Base-by-base conservation (phyloP, 2,329 filamentous ascomycete genomes). In the Calycina herbarum region DNA sequence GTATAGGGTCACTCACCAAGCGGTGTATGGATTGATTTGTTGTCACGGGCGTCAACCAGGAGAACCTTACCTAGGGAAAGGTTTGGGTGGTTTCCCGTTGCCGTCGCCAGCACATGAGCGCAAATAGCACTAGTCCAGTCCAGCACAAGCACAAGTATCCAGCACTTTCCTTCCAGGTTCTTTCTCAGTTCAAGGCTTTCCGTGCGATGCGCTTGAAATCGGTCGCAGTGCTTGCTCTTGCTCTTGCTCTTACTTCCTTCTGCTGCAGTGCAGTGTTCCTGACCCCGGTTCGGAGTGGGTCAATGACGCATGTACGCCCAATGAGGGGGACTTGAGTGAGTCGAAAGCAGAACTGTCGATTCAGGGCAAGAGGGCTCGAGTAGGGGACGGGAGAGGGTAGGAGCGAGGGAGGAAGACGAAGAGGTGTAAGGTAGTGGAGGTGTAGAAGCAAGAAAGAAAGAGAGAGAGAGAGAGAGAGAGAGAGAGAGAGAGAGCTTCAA, bases 1-100 rank as follows among this genome's bases (percentile, higher is more conserved):
- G 54, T 42, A 48, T 31, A 35, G 56, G 56, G n/a, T 51, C 45
- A 51, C 45, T 51, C 20, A 51, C 45, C 45, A 51, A 51, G 45
- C 45, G 45, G 45, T 51, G 57, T 59, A 11, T 42, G 48, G 33
- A 45, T 10, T 63, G 64, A 57, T 58, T 60, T 66, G 64, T 63
- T 66, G 64, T 66, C 64, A 63, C 48, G 38, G 48, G 63, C 45
- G 57, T 57, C 11, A 57, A 61, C 63, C 6, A 65, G 63, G 59
- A 48, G 63, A 24, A 24, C 45, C 27, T 29, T 29, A 29, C 27
- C 45, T 62, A 62, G 48, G 54, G 59, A 40, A 58, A n/a, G 42
- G 42, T 45, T 45, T n/a, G 42, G 17, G 17, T 45, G 42, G 17
- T 45, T n/a, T 17, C 42, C 5, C 31, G 31, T 56, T 58, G 38